Evolutionary conservation across 331 rosid species (phyloP).

Genomic region (Pyrus hybrid): DNA sequence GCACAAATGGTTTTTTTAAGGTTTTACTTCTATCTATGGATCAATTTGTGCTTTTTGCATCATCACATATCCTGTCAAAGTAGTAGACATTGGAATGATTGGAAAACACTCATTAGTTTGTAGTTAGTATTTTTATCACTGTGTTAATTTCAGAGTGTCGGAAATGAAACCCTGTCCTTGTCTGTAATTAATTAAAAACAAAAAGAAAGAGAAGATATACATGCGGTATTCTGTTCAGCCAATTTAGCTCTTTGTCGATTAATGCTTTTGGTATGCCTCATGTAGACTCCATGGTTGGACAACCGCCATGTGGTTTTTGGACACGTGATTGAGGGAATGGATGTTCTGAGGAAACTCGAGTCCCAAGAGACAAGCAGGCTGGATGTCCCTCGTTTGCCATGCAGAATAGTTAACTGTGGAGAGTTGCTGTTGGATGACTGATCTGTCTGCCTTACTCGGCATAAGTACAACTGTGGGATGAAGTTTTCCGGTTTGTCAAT

Average conservation of each 20-base stretch:
- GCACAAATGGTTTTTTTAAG: background rate
- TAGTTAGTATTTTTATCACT: background rate
- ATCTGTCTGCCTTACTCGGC: slow-evolving; percentile 3
- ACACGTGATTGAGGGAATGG: slow-evolving; percentile 72
- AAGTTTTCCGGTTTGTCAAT: slow-evolving; percentile 10
- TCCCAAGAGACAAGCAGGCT: slow-evolving; percentile 72
- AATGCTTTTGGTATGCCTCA: slow-evolving; percentile 13
- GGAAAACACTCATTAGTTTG: background rate
- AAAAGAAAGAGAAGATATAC: background rate
- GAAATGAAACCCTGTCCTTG: background rate
- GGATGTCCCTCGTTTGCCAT: slow-evolving; percentile 62
- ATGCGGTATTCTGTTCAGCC: background rate
- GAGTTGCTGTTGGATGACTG: slow-evolving; percentile 58
- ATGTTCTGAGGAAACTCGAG: slow-evolving; percentile 62
- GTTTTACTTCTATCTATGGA: background rate
- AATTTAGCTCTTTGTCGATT: background rate
- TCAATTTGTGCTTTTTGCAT: background rate
- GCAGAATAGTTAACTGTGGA: slow-evolving; percentile 73
- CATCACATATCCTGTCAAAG: background rate
- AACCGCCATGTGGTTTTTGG: slow-evolving; percentile 85
- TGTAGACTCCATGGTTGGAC: slow-evolving; percentile 93
- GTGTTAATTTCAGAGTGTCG: background rate
- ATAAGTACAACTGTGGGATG: background rate
- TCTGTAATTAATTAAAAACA: background rate
- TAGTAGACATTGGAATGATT: background rate